These are phyloP conservation scores for Eremothecium sinecaudum DNA, from an alignment of 1,139 yeast species.

Conservation along the genomic window DNA sequence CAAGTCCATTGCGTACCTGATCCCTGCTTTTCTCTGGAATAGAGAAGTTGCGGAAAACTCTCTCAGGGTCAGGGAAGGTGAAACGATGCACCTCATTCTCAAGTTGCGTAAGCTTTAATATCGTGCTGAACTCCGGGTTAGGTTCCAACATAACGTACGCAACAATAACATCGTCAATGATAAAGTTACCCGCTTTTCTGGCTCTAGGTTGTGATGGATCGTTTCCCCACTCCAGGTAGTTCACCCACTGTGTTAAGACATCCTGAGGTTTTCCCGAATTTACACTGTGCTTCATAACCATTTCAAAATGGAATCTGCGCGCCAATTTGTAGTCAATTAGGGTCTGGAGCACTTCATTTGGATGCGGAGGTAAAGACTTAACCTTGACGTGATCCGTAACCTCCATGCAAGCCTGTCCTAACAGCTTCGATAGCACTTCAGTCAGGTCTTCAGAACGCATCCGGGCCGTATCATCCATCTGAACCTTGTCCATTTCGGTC, in stretches of 20 bases:
- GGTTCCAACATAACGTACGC: conserved; percentile 11
- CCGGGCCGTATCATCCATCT: background rate
- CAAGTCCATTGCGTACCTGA: conserved; percentile 7
- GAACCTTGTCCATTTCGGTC: conserved; percentile 5
- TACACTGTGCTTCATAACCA: conserved; percentile 19
- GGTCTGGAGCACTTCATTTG: conserved; percentile 21
- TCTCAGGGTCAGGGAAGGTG: conserved; percentile 5
- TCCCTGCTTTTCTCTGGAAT: conserved; percentile 4
- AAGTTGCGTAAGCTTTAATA: conserved; percentile 15
- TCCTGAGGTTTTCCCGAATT: conserved; percentile 17
- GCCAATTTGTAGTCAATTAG: conserved; percentile 22
- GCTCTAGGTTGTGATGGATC: no score
- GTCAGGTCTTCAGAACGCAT: conserved; percentile 17
- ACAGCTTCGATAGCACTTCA: conserved; percentile 14
- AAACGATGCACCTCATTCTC: no score
- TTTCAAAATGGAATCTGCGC: conserved; percentile 22
- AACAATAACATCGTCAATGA: no score
- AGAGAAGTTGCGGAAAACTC: conserved; percentile 5
- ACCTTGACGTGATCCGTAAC: conserved; percentile 5
- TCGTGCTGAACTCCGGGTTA: conserved; percentile 14
- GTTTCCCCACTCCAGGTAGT: conserved; percentile 23
- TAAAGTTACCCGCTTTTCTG: no score
- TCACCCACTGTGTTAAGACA: conserved; percentile 27
- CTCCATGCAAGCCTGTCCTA: conserved; percentile 15
- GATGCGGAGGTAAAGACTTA: conserved; percentile 15